A percentile compares a stretch with the other conserved stretches of the same genome.
phyloP scores from a whole-genome alignment of 148 eudicot genomes.

The Chenopodium berlandieri region DNA sequence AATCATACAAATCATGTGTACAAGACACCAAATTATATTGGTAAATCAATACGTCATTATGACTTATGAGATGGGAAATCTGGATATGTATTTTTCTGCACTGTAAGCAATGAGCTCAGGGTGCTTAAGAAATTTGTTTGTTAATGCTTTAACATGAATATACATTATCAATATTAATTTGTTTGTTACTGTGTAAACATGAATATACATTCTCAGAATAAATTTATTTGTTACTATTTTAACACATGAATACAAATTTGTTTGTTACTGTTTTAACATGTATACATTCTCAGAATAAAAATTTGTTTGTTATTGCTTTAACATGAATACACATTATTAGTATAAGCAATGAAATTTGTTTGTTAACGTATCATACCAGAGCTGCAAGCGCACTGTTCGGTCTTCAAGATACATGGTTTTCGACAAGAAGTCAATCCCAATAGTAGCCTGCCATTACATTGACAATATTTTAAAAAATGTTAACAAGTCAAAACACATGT shows the following conservation, averaged over 20 bases:
- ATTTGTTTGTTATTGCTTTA: too few relatives aligned
- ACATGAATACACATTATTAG: neutral
- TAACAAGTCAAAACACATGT: neutral
- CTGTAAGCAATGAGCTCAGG: neutral
- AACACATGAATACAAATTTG: neutral
- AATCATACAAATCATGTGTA: neutral
- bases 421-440: conserved; percentile 77
- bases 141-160: neutral
- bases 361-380: conserved; percentile 40
- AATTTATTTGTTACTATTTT: too few relatives aligned
- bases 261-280: neutral
- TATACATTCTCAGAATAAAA: neutral
- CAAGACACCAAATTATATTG: neutral
- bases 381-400: conserved; percentile 78
- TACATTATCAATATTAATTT: neutral
- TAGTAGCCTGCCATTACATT: conserved; percentile 53
- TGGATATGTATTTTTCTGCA: neutral
- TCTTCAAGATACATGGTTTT: conserved; percentile 87
- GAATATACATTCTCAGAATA: neutral
- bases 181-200: neutral
- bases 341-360: neutral
- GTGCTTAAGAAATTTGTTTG: neutral
- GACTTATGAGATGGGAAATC: neutral
- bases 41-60: neutral
- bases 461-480: neutral